Evolutionary conservation across 23 red algal genomes (phyloP), one percentile per base, ranked within the genome.

Genomic region (Gracilaria domingensis): DNA sequence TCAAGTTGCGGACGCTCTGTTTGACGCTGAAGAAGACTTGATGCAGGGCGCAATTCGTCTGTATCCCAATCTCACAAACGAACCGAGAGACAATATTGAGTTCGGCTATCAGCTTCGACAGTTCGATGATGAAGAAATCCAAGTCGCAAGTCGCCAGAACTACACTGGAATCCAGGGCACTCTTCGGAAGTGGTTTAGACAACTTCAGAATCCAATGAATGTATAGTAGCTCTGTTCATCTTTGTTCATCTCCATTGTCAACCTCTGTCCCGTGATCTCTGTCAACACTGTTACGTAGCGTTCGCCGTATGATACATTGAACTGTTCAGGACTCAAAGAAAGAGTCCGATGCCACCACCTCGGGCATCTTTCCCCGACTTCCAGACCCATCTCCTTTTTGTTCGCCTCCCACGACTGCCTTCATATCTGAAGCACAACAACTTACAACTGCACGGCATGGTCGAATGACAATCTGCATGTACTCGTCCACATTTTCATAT

Each of bases 41-140:
- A 81, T 84, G 71, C 70, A 82, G 36, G 93, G 93, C 49, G 93
- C 93, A 33, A 83, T 91, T 81, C 86, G 93, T 42, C 60, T 91
- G 20, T 95, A 87, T 85, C 93, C 93, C 51, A 95, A 88, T 23
- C 65, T 95, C 36, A 45, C 81, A 62, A 88, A 90, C 50, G 65
- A 89, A 82, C 78, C 79, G 32, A 42, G 87, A 64, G 93, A 90
- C 35, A 84, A 89, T 49, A 84, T 92, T 26, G 86, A 89, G 75
- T 91, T 87, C 30, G 93, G 93, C 13, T 95, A 90, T 66, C 86
- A 95, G 83, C 93, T 95, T 58, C 57, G 82, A 47, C 65, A 95
- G 47, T 95, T 95, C 42, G 86, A 88, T 24, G 93, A 95, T 65
- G 93, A 95, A 79, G 58, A 76, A 40, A 84, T 95, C 33, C 24